Percentiles rank a stretch among this genome's conserved stretches.
phyloP scores from a whole-genome alignment of 345 rosid genomes.

The Mercurialis annua region DNA sequence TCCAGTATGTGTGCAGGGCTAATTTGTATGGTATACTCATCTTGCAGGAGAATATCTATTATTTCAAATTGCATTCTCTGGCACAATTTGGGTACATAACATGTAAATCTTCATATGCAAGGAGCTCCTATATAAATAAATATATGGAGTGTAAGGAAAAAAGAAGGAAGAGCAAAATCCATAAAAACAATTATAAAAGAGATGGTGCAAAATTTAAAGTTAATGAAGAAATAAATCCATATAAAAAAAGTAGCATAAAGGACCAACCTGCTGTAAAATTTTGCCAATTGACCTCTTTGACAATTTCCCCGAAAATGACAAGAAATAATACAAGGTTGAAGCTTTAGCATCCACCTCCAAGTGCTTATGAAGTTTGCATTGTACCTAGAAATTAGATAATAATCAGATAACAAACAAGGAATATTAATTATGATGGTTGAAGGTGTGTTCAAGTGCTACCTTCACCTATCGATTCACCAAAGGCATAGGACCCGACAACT shows the following conservation, averaged over 20 bases:
- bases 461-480: conserved; percentile 89
- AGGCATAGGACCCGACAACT: conserved; percentile 56
- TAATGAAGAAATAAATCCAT: conserved; percentile 6
- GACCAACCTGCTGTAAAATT: conserved; percentile 78
- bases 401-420: conserved; percentile 29
- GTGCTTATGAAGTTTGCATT: conserved; percentile 40
- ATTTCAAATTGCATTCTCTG: conserved; percentile 51
- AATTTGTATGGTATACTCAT: conserved; percentile 38
- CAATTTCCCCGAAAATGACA: conserved; percentile 44
- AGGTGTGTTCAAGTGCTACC: conserved; percentile 47
- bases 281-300: conserved; percentile 46
- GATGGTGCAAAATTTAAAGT: neutral
- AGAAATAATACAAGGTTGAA: conserved; percentile 46
- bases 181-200: conserved; percentile 1
- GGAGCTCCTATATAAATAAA: conserved; percentile 62
- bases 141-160: conserved; percentile 8
- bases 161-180: neutral
- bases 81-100: conserved; percentile 47
- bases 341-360: conserved; percentile 30
- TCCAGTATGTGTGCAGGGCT: conserved; percentile 44
- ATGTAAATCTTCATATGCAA: conserved; percentile 58
- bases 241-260: conserved; percentile 4
- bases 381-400: conserved; percentile 47
- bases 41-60: conserved; percentile 51
- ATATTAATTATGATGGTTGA: conserved; percentile 12